Evolutionary conservation across 495 filamentous ascomycete genomes (phyloP).

Genomic region (Letharia lupina): DNA sequence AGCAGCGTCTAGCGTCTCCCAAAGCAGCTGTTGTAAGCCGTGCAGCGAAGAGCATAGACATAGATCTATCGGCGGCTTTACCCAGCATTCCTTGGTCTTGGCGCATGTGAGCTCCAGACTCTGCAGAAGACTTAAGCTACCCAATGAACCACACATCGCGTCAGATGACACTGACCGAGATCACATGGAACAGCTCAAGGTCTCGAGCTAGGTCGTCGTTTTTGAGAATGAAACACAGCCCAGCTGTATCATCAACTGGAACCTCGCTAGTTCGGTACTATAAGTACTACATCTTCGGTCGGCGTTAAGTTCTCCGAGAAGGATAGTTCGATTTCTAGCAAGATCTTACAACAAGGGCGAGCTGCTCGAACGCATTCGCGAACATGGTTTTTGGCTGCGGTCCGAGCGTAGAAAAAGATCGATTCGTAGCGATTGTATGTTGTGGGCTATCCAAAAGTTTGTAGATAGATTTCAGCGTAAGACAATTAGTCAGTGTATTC

Average conservation of each 20-base stretch:
- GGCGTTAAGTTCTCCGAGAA: not conserved
- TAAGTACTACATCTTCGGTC: not conserved
- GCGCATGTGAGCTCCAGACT: not conserved
- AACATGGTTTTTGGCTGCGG: not conserved
- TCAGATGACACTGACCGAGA: not conserved
- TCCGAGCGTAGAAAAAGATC: not conserved
- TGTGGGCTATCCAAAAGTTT: not conserved
- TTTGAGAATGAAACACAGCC: not conserved
- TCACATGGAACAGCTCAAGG: not conserved
- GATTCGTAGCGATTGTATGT: not conserved
- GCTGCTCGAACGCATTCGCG: not conserved
- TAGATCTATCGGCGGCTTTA: not conserved
- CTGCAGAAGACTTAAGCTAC: not conserved
- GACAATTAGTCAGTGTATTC: too few species aligned
- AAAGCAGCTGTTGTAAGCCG: not conserved
- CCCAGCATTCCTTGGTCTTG: conserved; percentile 4
- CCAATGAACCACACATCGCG: not conserved
- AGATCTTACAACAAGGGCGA: not conserved
- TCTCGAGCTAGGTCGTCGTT: not conserved
- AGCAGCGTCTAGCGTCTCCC: not conserved
- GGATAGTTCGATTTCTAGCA: not conserved
- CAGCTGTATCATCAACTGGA: not conserved
- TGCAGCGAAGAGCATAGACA: not conserved
- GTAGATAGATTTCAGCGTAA: not conserved
- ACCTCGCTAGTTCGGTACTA: too few species aligned